Base-by-base conservation (phyloP, 306 rosid species). In the Ochetophila trinervis region DNA sequence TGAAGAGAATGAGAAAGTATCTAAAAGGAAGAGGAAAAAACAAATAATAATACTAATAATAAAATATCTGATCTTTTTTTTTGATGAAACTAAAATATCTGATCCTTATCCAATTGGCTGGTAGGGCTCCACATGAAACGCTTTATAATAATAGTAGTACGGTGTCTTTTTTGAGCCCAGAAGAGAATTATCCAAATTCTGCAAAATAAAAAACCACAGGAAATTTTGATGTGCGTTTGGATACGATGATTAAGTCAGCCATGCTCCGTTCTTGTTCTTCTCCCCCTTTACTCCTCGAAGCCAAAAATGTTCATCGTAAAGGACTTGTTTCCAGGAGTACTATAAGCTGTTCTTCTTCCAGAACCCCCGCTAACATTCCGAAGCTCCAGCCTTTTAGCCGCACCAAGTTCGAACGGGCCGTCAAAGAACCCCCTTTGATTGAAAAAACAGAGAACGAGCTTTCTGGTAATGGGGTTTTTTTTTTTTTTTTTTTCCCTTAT, bases 331-430 rank as follows among this genome's bases (percentile, higher is more conserved):
- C 81, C 53, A 27, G 32, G 2, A 27, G 32, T 27, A 18, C 68
- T 6, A 34, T 85, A 44, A 72, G 70, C 63, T 87, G 80, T 66
- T 79, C 88, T 4, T 88, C 91, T 4, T 87, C 95, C 17, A 85
- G 84, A 59, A 84, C 19, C 79, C 78, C 79, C 3, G 48, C 87
- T 59, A 62, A 18, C 45, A 82, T 92, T 60, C 98, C 98, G 0
- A 92, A 92, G 80, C 96, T 85, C 37, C 76, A 86, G 80, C 96
- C 98, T 23, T 92, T 92, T 77, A 85, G 88, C 86, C 85, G 95
- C 60, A 36, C 85, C 56, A 85, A 76, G 77, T 42, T 84, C 13
- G 89, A 89, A 0, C 86, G 98, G 57, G 68, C 14, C 74, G 40
- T 83, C 19, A 86, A 66, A 60, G 95, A 84, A 19, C 98, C 92